These are phyloP conservation scores for Salix koriyanagi DNA, from an alignment of 345 rosid species.

Conservation along the genomic window DNA sequence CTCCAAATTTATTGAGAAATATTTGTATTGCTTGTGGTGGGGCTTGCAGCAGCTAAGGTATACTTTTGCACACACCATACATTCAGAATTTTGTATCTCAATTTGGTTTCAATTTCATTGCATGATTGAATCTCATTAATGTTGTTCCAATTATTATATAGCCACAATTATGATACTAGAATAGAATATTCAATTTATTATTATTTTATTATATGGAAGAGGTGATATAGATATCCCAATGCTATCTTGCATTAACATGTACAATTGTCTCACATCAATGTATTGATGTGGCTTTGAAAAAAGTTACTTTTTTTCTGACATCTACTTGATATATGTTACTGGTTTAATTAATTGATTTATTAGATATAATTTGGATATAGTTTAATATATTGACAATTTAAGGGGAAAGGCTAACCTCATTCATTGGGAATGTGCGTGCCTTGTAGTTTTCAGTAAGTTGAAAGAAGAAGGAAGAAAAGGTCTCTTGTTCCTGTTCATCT, in stretches of 20 bases:
- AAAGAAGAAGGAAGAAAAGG: too few relatives aligned
- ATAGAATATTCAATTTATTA: not conserved
- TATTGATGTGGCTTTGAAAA: too few relatives aligned
- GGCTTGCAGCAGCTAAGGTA: conserved; percentile 92
- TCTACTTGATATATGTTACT: too few relatives aligned
- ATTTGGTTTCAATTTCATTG: not conserved
- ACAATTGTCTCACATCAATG: too few relatives aligned
- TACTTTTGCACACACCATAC: conserved; percentile 5
- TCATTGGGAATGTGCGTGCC: not conserved
- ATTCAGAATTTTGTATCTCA: not conserved
- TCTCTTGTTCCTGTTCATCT: not conserved
- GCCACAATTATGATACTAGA: not conserved
- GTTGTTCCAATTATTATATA: not conserved
- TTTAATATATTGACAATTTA: too few relatives aligned
- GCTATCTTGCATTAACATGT: not conserved
- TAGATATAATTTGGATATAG: not conserved
- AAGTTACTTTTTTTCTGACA: too few relatives aligned
- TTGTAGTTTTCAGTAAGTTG: not conserved
- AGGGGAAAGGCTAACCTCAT: not conserved
- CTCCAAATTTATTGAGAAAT: conserved; percentile 55
- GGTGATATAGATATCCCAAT: not conserved
- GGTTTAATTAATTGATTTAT: not conserved
- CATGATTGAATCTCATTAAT: not conserved
- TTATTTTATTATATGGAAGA: not conserved
- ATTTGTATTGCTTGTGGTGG: conserved; percentile 90